These are phyloP conservation scores for Salix suchowensis DNA, from an alignment of 345 rosid species.

Conservation along the genomic window DNA sequence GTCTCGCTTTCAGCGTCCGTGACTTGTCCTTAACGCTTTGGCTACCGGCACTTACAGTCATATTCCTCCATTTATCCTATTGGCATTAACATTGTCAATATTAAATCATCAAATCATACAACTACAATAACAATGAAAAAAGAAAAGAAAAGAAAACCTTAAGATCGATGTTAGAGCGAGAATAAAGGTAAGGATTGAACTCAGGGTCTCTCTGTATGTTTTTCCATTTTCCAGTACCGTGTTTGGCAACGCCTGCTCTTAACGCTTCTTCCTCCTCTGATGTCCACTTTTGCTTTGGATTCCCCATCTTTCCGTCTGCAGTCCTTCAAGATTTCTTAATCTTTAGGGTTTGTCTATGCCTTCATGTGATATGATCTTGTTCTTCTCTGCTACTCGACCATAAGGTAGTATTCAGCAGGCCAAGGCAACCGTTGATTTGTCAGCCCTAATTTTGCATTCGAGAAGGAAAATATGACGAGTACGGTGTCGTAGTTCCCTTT, in stretches of 20 bases:
- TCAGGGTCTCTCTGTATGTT: conserved; percentile 62
- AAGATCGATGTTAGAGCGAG: conserved; percentile 78
- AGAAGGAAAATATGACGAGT: neutral
- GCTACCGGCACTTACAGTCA: conserved; percentile 56
- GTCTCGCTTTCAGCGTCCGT: conserved; percentile 45
- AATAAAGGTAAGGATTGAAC: conserved; percentile 44
- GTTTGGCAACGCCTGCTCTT: conserved; percentile 58
- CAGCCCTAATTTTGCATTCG: conserved; percentile 14
- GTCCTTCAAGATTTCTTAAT: neutral
- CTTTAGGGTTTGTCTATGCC: neutral
- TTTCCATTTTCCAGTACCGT: conserved; percentile 77
- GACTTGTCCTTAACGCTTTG: conserved; percentile 56
- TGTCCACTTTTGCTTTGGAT: conserved; percentile 74
- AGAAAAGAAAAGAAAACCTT: conserved; percentile 43
- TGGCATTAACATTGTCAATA: neutral
- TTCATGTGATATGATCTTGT: neutral
- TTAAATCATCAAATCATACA: neutral
- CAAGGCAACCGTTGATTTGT: neutral
- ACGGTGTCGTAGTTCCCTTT: neutral
- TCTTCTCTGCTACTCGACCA: neutral
- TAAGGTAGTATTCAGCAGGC: neutral
- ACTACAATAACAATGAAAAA: neutral
- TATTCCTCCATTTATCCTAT: conserved; percentile 94
- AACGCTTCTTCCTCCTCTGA: conserved; percentile 74
- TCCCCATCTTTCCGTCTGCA: conserved; percentile 35